Evolutionary conservation across 768 basidiomycete species (phyloP).

Genomic region (Phaffia australis): DNA sequence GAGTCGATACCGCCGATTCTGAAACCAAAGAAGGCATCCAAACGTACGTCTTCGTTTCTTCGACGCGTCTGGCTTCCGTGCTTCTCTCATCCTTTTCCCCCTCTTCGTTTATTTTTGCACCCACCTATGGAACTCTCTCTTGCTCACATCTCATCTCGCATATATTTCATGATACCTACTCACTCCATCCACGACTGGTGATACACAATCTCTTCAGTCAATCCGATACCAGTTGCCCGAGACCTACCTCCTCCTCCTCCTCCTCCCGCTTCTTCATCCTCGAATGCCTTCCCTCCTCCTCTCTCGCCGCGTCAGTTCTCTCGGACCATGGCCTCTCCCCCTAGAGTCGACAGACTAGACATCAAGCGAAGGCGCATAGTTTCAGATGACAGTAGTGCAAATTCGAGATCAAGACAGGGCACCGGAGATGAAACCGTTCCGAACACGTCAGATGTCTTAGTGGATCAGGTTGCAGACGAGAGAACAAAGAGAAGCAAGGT

Average conservation of each 20-base stretch:
- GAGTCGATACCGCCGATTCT: too few species aligned
- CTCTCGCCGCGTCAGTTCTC: constrained; percentile 10
- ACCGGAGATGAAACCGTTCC: background rate
- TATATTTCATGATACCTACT: too few species aligned
- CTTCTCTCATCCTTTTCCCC: background rate
- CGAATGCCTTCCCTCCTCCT: background rate
- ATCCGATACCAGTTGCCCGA: background rate
- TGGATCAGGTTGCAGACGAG: constrained; percentile 14
- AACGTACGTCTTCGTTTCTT: too few species aligned
- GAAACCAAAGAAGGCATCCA: too few species aligned
- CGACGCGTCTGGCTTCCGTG: background rate
- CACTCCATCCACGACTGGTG: background rate
- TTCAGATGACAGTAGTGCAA: background rate
- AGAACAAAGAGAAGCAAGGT: constrained; percentile 9
- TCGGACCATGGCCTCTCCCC: constrained; percentile 9
- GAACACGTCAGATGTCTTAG: background rate
- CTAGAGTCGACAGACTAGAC: background rate
- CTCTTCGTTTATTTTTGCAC: background rate
- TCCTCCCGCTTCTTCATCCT: background rate
- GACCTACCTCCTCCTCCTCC: background rate
- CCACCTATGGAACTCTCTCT: background rate
- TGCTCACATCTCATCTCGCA: too few species aligned
- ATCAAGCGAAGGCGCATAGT: background rate
- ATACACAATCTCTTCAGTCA: background rate
- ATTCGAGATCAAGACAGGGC: background rate